phyloP scores from a whole-genome alignment of 164 flowering plant genomes.

The Magnolia kwangsiensis region DNA sequence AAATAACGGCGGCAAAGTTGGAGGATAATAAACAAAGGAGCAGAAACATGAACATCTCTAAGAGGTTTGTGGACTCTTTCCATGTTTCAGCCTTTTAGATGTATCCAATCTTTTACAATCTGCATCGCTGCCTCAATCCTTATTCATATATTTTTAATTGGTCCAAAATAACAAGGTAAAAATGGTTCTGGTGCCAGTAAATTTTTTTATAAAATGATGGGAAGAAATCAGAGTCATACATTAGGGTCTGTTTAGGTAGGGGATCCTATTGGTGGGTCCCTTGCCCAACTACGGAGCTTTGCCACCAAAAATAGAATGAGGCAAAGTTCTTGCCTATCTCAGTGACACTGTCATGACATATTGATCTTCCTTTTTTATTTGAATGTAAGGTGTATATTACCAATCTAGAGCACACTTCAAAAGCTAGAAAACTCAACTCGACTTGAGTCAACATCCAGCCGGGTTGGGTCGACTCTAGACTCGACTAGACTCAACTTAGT shows the following conservation, averaged over 20 bases:
- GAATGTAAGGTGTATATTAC: too few species aligned
- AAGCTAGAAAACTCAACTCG: too few species aligned
- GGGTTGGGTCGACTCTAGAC: too few species aligned
- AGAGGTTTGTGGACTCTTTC: conserved; percentile 31
- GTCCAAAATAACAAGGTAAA: neutral
- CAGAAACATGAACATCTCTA: conserved; percentile 30
- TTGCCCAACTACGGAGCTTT: neutral
- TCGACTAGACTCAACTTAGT: too few species aligned
- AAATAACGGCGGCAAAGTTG: conserved; percentile 27
- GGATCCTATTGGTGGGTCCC: neutral
- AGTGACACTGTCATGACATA: too few species aligned
- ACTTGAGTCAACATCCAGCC: too few species aligned
- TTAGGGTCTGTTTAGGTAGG: neutral
- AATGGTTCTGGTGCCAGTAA: neutral
- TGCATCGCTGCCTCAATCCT: neutral
- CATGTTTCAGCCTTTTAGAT: neutral
- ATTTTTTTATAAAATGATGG: neutral
- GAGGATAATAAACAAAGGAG: conserved; percentile 39
- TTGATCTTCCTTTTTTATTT: too few species aligned
- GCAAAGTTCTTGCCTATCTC: neutral
- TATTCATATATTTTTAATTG: neutral
- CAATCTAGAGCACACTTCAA: too few species aligned
- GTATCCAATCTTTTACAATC: neutral
- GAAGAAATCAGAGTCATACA: neutral
- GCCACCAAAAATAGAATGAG: neutral